Evolutionary conservation across 1,139 yeast genomes (phyloP), one percentile per base, ranked within the genome.

Genomic region (Pneumocystis murina): DNA sequence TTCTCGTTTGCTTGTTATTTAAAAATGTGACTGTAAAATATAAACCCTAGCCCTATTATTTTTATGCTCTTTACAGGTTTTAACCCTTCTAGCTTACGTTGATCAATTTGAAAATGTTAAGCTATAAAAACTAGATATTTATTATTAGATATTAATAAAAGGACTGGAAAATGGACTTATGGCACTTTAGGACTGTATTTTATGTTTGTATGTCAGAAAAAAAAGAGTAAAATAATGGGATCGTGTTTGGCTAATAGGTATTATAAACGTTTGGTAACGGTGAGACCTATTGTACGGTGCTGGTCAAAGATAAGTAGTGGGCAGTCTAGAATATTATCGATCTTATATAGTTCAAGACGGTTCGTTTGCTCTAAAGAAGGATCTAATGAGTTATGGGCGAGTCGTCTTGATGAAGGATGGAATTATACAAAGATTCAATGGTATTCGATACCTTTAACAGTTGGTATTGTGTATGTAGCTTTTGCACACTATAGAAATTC

Each of bases 391-490:
- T 24, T 24, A 48, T 48, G 55, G 55, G 33, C 10, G 14, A 24
- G 3, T 12, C 33, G 55, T 58, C 6, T 58, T 10, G 40, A 60
- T 40, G 59, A 61, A 17, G 35, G 54, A 12, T 40, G 60, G 65
- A 40, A 59, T 33, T 43, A 62, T n/a, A 62, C 65, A 39, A 43
- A 48, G n/a, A 54, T 60, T n/a, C 33, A 61, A 6, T 64, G 66
- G 66, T 59, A 61, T 33, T 62, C 65, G 17, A 63, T 64, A 4
- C 66, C 66, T n/a, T 61, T 64, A 57, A 61, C 55, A 16, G 61
- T 64, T 14, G 66, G 66, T 20, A 64, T 64, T 20, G 66, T 66
- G 30, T 64, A 63, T 33, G 64, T 64, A 16, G 66, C 60, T 2
- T 60, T 61, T 24, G 60, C 63, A n/a, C 62, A 61, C 38, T 62